Percentiles rank a stretch among this genome's conserved stretches.
phyloP scores from a whole-genome alignment of 1,284 basidiomycete genomes.

The Ustilago hordei region DNA sequence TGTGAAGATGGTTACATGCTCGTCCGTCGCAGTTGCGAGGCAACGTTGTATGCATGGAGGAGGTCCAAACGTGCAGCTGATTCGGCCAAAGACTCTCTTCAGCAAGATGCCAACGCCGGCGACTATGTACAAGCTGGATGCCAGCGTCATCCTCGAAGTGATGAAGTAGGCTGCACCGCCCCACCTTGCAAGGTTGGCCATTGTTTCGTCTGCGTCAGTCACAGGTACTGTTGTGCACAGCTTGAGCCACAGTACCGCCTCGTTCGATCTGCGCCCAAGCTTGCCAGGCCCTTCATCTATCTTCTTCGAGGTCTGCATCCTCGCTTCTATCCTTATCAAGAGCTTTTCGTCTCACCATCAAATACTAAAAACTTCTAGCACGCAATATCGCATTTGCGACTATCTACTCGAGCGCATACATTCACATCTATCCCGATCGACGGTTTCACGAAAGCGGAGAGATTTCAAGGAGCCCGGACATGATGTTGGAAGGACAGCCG shows the following conservation, averaged over 20 bases:
- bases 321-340: neutral
- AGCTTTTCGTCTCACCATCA: neutral
- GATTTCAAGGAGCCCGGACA: neutral
- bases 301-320: neutral
- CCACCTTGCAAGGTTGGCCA: no score
- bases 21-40: neutral
- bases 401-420: neutral
- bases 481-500: conserved; percentile 1
- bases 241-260: neutral
- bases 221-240: neutral
- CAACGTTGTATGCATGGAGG: neutral
- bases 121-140: neutral
- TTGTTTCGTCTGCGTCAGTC: neutral
- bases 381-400: neutral
- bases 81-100: neutral
- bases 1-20: neutral
- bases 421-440: neutral
- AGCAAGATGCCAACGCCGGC: conserved; percentile 2
- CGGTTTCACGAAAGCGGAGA: neutral
- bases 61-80: conserved; percentile 1
- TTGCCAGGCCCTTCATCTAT: neutral
- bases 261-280: neutral
- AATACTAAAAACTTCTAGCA: neutral
- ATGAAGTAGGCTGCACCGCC: neutral
- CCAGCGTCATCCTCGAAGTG: neutral